Conservation (phyloP, 768 basidiomycete species). For the Daedalea quercina region DNA sequence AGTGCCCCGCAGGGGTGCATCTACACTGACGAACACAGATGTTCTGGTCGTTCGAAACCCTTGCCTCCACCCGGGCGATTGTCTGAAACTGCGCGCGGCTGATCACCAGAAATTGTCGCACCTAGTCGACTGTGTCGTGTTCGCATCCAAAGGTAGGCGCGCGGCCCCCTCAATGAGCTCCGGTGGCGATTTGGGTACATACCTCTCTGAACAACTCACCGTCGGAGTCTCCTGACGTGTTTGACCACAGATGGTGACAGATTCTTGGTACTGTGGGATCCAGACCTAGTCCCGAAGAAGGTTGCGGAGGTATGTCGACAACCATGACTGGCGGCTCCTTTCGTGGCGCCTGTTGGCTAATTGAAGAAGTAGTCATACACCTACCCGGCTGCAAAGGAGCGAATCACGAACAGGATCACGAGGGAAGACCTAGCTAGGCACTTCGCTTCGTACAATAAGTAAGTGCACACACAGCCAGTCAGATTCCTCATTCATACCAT, state of each 20-base stretch:
- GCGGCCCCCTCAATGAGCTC: conserved; percentile 67
- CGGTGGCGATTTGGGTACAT: conserved; percentile 57
- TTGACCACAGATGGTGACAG: conserved; percentile 41
- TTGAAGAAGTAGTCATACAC: conserved; percentile 45
- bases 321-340: neutral
- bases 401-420: conserved; percentile 37
- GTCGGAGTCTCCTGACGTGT: neutral
- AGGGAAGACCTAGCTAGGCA: conserved; percentile 55
- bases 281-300: conserved; percentile 48
- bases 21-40: conserved; percentile 52
- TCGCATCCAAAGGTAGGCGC: conserved; percentile 53
- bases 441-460: conserved; percentile 63
- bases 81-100: conserved; percentile 56
- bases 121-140: conserved; percentile 62
- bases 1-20: conserved; percentile 39
- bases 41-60: conserved; percentile 64
- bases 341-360: no score
- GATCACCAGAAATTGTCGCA: conserved; percentile 42
- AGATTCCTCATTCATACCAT: neutral
- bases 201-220: neutral
- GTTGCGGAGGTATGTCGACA: conserved; percentile 40
- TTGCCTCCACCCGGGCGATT: conserved; percentile 65
- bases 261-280: conserved; percentile 67
- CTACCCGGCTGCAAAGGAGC: conserved; percentile 59
- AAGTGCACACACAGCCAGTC: conserved; percentile 10